Percentiles rank a stretch among this genome's conserved stretches.
phyloP scores from a whole-genome alignment of 257 asterid species.

The Nicotiana otophora region DNA sequence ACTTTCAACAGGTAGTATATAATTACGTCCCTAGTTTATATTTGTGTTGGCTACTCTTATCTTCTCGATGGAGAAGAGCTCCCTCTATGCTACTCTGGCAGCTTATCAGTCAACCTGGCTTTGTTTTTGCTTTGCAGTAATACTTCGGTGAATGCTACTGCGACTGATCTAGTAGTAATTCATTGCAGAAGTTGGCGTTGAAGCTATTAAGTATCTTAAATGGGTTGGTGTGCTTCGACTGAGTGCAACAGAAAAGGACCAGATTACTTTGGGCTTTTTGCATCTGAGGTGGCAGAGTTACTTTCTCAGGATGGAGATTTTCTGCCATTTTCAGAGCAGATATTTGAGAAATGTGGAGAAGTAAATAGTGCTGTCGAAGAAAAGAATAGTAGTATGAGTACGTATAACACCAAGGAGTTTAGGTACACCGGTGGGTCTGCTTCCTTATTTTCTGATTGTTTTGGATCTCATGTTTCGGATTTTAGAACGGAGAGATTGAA shows the following conservation, averaged over 20 bases:
- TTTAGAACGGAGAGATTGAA: slow-evolving; percentile 45
- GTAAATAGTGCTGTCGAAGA: slow-evolving; percentile 16
- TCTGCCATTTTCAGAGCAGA: slow-evolving; percentile 29
- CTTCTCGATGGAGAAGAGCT: not conserved
- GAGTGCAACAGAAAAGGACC: slow-evolving; percentile 37
- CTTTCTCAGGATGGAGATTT: slow-evolving; percentile 44
- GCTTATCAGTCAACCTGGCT: slow-evolving; percentile 1
- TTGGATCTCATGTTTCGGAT: slow-evolving; percentile 58
- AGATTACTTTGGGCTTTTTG: slow-evolving; percentile 60
- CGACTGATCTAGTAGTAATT: not conserved
- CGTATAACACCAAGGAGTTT: slow-evolving; percentile 11
- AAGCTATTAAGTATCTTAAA: slow-evolving; percentile 21
- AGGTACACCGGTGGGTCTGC: slow-evolving; percentile 14
- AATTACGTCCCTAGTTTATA: not conserved
- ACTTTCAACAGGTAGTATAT: not conserved
- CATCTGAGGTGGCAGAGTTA: slow-evolving; percentile 39
- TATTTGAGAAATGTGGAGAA: slow-evolving; percentile 19
- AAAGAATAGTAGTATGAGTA: slow-evolving; percentile 17
- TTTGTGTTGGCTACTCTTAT: not conserved
- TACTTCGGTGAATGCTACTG: not conserved
- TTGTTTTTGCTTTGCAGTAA: slow-evolving; percentile 4
- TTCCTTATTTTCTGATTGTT: slow-evolving; percentile 44
- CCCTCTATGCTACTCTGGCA: not conserved
- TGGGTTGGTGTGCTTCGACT: slow-evolving; percentile 18
- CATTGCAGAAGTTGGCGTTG: not conserved